Evolutionary conservation across 2,329 filamentous ascomycete species (phyloP).

Genomic region (Septoria petroselini): DNA sequence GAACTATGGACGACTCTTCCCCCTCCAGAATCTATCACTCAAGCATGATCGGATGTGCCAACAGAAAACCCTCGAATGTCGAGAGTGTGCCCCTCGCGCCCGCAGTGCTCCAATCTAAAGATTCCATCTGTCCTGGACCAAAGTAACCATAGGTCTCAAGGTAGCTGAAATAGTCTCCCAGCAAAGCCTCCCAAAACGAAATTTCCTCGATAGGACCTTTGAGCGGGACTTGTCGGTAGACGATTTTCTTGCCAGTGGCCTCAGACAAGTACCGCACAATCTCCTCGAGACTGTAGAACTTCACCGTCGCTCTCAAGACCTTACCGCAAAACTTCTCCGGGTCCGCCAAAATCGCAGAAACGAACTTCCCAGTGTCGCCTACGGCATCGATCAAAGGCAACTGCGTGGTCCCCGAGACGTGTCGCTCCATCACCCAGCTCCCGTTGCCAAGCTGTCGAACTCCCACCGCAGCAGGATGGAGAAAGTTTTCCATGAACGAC

Average conservation of each 20-base stretch:
- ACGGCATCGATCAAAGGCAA: constrained; percentile 23
- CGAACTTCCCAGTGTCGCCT: constrained; percentile 28
- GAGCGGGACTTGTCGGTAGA: constrained; percentile 19
- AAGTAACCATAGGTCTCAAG: constrained; percentile 40
- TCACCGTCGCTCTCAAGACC: constrained; percentile 20
- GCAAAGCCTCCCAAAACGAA: constrained; percentile 6
- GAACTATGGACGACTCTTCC: too few relatives aligned
- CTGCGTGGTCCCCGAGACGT: constrained; percentile 8
- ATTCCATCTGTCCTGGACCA: constrained; percentile 36
- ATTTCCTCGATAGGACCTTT: constrained; percentile 3
- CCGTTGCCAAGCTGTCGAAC: constrained; percentile 3
- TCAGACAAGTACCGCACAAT: constrained; percentile 18
- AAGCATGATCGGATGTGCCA: constrained; percentile 5
- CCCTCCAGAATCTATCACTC: too few relatives aligned
- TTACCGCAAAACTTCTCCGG: constrained; percentile 23
- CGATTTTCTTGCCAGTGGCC: constrained; percentile 20
- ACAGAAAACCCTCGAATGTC: constrained; percentile 42
- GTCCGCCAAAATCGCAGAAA: constrained; percentile 25
- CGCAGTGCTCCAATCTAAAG: constrained; percentile 35
- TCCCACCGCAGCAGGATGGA: neutral
- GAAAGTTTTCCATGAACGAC: constrained; percentile 27
- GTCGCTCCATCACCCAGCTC: constrained; percentile 13
- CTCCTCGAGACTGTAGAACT: constrained; percentile 21
- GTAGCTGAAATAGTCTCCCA: constrained; percentile 24
- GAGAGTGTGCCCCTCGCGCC: constrained; percentile 36